Evolutionary conservation across 768 basidiomycete species (phyloP).

Genomic region (Rubroboletus satanas): DNA sequence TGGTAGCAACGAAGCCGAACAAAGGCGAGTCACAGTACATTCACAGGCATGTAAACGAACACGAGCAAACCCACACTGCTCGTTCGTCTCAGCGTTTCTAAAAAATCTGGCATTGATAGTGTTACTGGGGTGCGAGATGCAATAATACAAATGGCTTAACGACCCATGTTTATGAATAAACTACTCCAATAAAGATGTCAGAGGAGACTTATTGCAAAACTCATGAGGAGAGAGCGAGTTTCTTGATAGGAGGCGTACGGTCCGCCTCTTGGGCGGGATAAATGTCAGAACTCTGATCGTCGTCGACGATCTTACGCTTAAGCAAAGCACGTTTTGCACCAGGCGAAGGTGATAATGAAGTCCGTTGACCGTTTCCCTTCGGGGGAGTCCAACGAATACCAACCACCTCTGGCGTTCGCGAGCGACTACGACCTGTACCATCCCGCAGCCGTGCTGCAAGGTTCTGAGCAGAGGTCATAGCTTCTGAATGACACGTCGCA

Average conservation of each 20-base stretch:
- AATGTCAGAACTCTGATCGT: constrained; percentile 36
- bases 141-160: constrained; percentile 26
- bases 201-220: constrained; percentile 6
- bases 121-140: constrained; percentile 18
- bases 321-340: constrained; percentile 51
- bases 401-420: constrained; percentile 66
- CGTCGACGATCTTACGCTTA: constrained; percentile 74
- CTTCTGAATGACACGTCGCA: constrained; percentile 91
- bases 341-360: constrained; percentile 48
- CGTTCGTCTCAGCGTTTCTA: background rate
- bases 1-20: background rate
- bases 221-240: constrained; percentile 47
- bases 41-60: no score
- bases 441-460: constrained; percentile 65
- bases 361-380: constrained; percentile 28
- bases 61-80: no score
- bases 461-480: constrained; percentile 56
- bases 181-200: constrained; percentile 32
- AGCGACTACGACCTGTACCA: constrained; percentile 63
- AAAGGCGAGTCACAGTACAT: no score
- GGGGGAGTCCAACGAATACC: constrained; percentile 38
- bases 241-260: constrained; percentile 66
- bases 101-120: constrained; percentile 5
- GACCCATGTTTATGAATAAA: constrained; percentile 29
- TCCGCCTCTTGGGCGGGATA: constrained; percentile 35